Evolutionary conservation across 2,329 filamentous ascomycete genomes (phyloP), one percentile per base, ranked within the genome.

Genomic region (Trichophyton mentagrophytes): DNA sequence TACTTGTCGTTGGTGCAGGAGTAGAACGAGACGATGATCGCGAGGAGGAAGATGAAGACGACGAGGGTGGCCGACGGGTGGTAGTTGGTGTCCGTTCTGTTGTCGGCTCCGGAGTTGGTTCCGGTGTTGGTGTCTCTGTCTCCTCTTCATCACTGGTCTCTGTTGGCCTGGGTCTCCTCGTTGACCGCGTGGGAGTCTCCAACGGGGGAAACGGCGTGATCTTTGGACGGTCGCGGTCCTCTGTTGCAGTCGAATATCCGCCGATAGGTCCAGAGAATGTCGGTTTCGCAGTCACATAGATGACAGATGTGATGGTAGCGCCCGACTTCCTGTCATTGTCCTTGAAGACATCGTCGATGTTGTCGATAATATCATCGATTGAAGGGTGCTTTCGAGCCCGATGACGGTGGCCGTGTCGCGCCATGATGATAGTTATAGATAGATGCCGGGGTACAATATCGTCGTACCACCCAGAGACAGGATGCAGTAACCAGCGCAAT

Each of bases 191-290:
- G 42, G 53, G 53, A 17, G 67, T 67, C 22, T 63, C 64, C 4
- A 73, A 65, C n/a, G 73, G 66, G 33, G 64, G 63, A 30, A 70
- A 71, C 4, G 74, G 63, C 27, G 46, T 58, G 17, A 58, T 65
- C 7, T 62, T 63, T 33, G 49, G 46, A 15, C 22, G 13, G 15
- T 51, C 38, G 9, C 61, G 58, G n/a, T 61, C 47, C 44, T 46
- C 46, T 20, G 60, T 68, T 44, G 68, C 61, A 20, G 79, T 80
- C 13, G 72, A 71, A 66, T 77, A 80, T 62, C 78, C 78, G 60
- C 72, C 79, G 62, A 81, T 71, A 1, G 74, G 72, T 27, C 79
- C 80, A 15, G 73, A 70, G 64, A 82, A 84, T 44, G 81, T 82
- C 60, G 78, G 74, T 22, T 74, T 66, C 33, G 78, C 73, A 0